These are phyloP conservation scores for Hyaloscypha variabilis DNA, from an alignment of 495 filamentous ascomycete genomes.

Conservation along the genomic window DNA sequence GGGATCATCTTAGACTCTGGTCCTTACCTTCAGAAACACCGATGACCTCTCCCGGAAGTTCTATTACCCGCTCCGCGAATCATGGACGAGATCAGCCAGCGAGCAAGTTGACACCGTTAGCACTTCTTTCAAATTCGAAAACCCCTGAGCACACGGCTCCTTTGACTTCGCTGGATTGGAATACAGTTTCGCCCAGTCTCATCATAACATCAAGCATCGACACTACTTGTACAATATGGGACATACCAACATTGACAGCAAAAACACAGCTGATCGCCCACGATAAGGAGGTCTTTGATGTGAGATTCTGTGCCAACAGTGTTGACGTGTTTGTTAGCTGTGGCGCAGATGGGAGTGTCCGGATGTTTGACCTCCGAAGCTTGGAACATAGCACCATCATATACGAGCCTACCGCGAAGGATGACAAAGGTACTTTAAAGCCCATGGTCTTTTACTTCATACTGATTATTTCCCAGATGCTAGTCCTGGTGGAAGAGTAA, in stretches of 20 bases:
- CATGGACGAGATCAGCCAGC: slow-evolving; percentile 64
- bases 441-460: neutral
- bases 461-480: slow-evolving; percentile 26
- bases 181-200: slow-evolving; percentile 89
- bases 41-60: slow-evolving; percentile 61
- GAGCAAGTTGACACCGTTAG: slow-evolving; percentile 90
- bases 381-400: slow-evolving; percentile 99
- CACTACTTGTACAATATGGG: slow-evolving; percentile 99
- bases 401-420: slow-evolving; percentile 92
- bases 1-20: slow-evolving; percentile 95
- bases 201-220: slow-evolving; percentile 99
- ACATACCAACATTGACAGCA: slow-evolving; percentile 95
- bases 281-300: slow-evolving; percentile 98
- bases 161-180: slow-evolving; percentile 97
- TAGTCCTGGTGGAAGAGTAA: slow-evolving; percentile 44
- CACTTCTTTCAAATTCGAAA: slow-evolving; percentile 94
- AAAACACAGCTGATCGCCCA: slow-evolving; percentile 99
- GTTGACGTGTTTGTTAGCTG: slow-evolving; percentile 98
- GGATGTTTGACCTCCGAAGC: slow-evolving; percentile 98
- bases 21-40: slow-evolving; percentile 69
- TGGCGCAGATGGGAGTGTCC: slow-evolving; percentile 94
- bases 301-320: slow-evolving; percentile 94
- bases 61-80: slow-evolving; percentile 69
- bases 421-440: slow-evolving; percentile 67
- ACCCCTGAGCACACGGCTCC: slow-evolving; percentile 97